Evolutionary conservation across 306 rosid species (phyloP).

Genomic region (Mimosa pudica): DNA sequence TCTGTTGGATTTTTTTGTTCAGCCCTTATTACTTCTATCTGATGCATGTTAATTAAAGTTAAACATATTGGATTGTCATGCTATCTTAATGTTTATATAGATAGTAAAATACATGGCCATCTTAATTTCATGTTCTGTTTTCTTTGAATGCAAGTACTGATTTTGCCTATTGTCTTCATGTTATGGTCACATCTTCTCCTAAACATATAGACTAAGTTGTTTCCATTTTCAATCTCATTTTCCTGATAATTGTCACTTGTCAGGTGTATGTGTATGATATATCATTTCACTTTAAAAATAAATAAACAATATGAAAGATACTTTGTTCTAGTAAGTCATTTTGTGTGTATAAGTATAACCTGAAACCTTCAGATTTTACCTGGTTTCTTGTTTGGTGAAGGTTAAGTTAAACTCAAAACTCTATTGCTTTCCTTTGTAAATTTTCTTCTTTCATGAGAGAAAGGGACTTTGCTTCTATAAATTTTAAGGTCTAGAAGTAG

Average conservation of each 20-base stretch:
- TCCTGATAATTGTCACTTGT: not conserved
- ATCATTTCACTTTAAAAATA: not conserved
- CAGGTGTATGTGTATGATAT: not conserved
- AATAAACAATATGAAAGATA: not conserved
- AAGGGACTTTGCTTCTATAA: not conserved
- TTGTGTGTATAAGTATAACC: not conserved
- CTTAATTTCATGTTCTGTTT: not conserved
- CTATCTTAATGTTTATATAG: not conserved
- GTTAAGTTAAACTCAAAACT: not conserved
- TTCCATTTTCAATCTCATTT: not conserved
- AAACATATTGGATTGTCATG: not conserved
- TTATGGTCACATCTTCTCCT: not conserved
- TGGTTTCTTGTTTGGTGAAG: not conserved
- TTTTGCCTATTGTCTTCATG: not conserved
- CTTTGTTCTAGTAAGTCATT: not conserved
- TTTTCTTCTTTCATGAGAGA: conserved; percentile 6
- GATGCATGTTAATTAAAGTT: not conserved
- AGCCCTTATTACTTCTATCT: not conserved
- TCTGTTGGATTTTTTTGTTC: too few relatives aligned
- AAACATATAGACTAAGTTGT: not conserved
- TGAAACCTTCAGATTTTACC: not conserved
- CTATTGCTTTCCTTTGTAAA: not conserved
- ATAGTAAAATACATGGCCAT: not conserved
- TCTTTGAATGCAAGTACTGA: not conserved
- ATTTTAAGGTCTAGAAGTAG: not conserved